Evolutionary conservation across 108 stramenopile species (phyloP).

Genomic region (Cafeteria roenbergensis): DNA sequence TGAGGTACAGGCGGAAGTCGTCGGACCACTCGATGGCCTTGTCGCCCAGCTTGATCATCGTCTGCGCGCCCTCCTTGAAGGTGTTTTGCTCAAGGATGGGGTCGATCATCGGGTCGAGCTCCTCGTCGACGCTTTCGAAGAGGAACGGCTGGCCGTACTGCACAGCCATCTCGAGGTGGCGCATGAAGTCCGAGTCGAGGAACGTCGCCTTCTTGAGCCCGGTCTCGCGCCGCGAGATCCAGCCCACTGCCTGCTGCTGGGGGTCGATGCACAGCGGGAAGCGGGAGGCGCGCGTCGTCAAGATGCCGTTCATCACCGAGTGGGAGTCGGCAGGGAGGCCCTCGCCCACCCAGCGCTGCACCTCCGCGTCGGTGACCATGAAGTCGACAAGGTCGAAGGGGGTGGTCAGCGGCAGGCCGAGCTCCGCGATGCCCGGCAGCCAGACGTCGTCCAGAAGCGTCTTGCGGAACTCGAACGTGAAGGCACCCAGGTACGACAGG

Average conservation of each 20-base stretch:
- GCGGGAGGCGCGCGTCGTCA: constrained; percentile 46
- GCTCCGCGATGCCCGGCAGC: constrained; percentile 23
- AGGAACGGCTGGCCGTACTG: constrained; percentile 60
- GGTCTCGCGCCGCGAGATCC: constrained; percentile 55
- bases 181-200: constrained; percentile 56
- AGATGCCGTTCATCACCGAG: constrained; percentile 53
- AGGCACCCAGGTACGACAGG: constrained; percentile 50
- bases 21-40: constrained; percentile 53
- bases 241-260: constrained; percentile 55
- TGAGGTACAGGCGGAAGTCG: constrained; percentile 48
- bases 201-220: constrained; percentile 45
- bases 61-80: constrained; percentile 30
- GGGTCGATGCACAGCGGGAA: constrained; percentile 59
- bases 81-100: constrained; percentile 52
- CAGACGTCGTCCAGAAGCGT: constrained; percentile 30
- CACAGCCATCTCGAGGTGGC: constrained; percentile 56
- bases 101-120: constrained; percentile 56
- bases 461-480: constrained; percentile 46
- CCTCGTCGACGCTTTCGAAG: constrained; percentile 56
- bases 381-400: constrained; percentile 36
- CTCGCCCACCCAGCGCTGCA: constrained; percentile 50
- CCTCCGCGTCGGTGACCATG: constrained; percentile 48
- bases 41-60: constrained; percentile 45
- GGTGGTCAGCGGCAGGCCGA: constrained; percentile 38
- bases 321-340: constrained; percentile 58